A percentile compares a stretch with the other conserved stretches of the same genome.
Conservation (phyloP, 352 stramenopile species). For the Globisporangium sylvaticum region DNA sequence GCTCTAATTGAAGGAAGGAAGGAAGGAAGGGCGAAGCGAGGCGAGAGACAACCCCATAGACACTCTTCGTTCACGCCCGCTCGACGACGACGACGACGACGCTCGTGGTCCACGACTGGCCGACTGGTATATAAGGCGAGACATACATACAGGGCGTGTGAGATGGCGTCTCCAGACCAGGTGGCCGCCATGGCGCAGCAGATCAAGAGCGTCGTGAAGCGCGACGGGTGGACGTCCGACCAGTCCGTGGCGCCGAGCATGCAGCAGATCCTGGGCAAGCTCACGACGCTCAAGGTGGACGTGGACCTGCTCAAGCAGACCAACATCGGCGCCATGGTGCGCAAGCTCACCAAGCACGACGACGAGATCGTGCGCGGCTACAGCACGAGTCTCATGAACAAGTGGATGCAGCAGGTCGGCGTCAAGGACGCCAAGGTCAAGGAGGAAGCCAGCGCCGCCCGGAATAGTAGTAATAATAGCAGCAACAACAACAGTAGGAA, state of each 20-base stretch:
- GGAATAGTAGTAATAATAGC: constrained; percentile 1
- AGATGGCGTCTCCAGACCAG: constrained; percentile 38
- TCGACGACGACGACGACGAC: neutral
- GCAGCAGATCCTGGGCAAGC: constrained; percentile 60
- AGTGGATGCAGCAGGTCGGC: constrained; percentile 77
- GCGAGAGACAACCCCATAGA: constrained; percentile 1
- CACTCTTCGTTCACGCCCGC: neutral
- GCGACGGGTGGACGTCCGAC: constrained; percentile 65
- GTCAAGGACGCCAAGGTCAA: constrained; percentile 19
- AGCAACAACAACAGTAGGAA: constrained; percentile 9
- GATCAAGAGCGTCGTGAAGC: constrained; percentile 60
- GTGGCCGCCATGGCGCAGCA: constrained; percentile 64
- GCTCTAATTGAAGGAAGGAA: neutral
- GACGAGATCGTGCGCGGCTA: constrained; percentile 80
- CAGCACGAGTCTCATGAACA: constrained; percentile 75
- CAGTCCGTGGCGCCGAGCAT: constrained; percentile 53
- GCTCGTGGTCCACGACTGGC: neutral
- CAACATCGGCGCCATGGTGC: constrained; percentile 75
- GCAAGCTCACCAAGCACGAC: constrained; percentile 84
- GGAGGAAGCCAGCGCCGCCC: neutral
- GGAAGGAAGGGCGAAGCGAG: neutral
- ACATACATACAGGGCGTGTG: constrained; percentile 13
- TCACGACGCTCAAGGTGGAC: constrained; percentile 78
- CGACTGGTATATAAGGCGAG: neutral
- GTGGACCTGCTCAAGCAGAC: constrained; percentile 71